Base-by-base conservation (phyloP, 768 basidiomycete genomes). In the Lactarius akahatsu region DNA sequence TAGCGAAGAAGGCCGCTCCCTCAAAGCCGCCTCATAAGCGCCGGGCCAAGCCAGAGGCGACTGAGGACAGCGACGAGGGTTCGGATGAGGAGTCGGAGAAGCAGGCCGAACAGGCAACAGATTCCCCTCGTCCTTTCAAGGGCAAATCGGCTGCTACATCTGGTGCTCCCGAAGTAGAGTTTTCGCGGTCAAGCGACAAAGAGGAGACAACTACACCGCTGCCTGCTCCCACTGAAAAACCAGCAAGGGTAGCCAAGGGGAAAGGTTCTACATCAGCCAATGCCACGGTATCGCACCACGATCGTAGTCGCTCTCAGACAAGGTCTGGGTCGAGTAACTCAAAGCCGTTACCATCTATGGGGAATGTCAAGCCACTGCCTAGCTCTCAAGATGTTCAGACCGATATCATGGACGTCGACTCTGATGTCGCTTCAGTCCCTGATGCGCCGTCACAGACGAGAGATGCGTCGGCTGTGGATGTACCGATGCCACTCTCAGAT, bases 81-180 rank as follows among this genome's bases (percentile, higher is more conserved):
- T 55, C 55, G 7, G 47, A 59, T 3, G 60, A 56, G 20, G 67
- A 56, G 15, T 36, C 28, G 15, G 57, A 57, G 45, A 11, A 38
- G 47, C 40, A 54, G 18, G 28, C 52, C 32, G 62, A 64, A 43
- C 60, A 72, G 72, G 60, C 67, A 65, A 23, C 72, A 72, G 55
- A 71, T 64, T 15, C 67, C 38, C 20, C 43, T 10, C 57, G 63
- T 41, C 38, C 71, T 54, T 54, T 69, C 65, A 30, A 61, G 61
- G 47, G 58, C 11, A 60, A 59, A 16, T 15, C 18, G 15, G 32
- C n/a, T 32, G 32, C 54, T 45, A 20, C 59, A 28, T 56, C 43
- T 18, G 54, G 59, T 40, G 34, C 28, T 18, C 6, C 20, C 13
- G 63, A 65, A 34, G 40, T 15, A 65, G 59, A 28, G 18, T 20